Conservation (phyloP, 2,329 filamentous ascomycete species). For the Westerdykella aurantiaca region DNA sequence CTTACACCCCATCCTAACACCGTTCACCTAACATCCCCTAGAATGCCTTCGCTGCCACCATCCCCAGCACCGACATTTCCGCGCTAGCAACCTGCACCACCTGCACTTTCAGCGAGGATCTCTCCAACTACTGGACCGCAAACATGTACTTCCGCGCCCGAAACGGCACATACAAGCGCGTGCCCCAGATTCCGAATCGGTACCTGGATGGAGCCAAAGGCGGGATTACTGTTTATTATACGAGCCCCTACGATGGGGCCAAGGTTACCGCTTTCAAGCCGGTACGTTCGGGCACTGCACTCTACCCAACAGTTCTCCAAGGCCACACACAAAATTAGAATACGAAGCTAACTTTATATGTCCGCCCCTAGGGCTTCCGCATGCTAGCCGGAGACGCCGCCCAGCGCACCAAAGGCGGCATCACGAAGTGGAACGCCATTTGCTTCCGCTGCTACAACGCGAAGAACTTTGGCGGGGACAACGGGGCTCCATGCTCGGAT, state of each 20-base stretch:
- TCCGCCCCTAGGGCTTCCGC: constrained; percentile 33
- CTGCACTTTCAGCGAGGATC: constrained; percentile 25
- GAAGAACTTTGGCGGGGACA: constrained; percentile 22
- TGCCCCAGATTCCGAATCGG: constrained; percentile 28
- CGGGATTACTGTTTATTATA: constrained; percentile 34
- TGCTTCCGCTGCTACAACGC: constrained; percentile 39
- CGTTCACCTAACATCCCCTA: constrained; percentile 1
- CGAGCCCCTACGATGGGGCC: constrained; percentile 7
- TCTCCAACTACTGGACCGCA: constrained; percentile 29
- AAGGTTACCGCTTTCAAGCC: constrained; percentile 39
- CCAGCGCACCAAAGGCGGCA: constrained; percentile 25
- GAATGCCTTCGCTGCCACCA: constrained; percentile 5
- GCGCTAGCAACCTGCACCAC: constrained; percentile 3
- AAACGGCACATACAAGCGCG: constrained; percentile 20
- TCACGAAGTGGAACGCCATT: constrained; percentile 36
- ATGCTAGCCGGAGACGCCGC: constrained; percentile 40
- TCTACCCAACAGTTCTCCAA: not conserved
- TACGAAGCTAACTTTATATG: not conserved
- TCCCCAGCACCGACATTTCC: constrained; percentile 2
- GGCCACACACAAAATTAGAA: not conserved
- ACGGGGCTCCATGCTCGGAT: constrained; percentile 29
- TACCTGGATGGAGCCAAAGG: constrained; percentile 23
- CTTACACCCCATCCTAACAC: no score
- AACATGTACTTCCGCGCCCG: constrained; percentile 19
- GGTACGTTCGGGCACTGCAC: not conserved